Evolutionary conservation across 164 flowering plant genomes (phyloP), one percentile per base, ranked within the genome.

Genomic region (Macadamia tetraphylla): DNA sequence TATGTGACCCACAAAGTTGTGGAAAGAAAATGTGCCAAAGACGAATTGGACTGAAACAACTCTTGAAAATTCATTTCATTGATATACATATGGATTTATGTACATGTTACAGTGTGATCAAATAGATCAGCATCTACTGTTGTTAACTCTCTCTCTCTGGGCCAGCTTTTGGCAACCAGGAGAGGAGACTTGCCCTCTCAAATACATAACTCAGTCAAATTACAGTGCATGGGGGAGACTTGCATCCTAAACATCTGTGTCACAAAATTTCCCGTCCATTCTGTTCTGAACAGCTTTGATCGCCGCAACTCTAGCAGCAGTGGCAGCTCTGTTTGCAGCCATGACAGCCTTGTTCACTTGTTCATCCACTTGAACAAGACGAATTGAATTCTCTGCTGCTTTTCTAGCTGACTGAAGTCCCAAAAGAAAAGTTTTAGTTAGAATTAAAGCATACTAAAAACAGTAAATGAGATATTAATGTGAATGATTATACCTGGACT

Each of bases 251-350:
- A 75, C 79, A 63, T 77, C 79, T 30, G 72, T 76, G 51, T 86
- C 84, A 43, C 90, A 90, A 83, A 90, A 85, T 64, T 84, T 85
- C 32, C 89, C 90, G 55, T 91, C 89, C 75, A 85, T 90, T 70
- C 84, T 77, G 75, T 90, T 94, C 55, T 90, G 96, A 66, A 94
- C 99, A 58, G 99, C 99, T 81, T 85, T 90, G 59, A 92, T 77
- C 18, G 97, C 97, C 52, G 97, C 97, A 62, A 94, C 97, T 81
- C 97, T 81, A n/a, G 96, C 97, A 30, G 97, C 96, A 68, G 88
- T 92, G 64, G 98, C 98, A 29, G 97, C 96, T 70, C 86, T 78
- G 61, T 92, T 94, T 29, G 98, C 95, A 57, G 89, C 93, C 71
- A 70, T 57, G 42, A 88, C 90, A 0, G 88, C 90, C 80, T 83